Evolutionary conservation across 768 basidiomycete genomes (phyloP), one percentile per base, ranked within the genome.

Genomic region (Symmetrospora coprosmae): DNA sequence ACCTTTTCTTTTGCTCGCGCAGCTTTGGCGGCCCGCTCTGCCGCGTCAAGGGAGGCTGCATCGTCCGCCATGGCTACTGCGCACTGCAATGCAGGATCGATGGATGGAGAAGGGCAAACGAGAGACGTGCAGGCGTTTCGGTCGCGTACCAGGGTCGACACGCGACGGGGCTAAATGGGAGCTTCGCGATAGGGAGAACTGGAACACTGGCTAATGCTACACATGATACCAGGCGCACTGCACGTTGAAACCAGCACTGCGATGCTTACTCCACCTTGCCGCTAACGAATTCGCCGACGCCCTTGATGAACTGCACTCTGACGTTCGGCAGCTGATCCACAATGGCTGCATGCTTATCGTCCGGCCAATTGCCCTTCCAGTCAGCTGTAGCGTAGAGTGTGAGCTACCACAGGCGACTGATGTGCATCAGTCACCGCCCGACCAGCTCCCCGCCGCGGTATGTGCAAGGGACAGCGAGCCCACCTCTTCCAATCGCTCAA

Each of bases 1-100:
- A 50, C 49, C 49, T 31, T 21, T 35, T 50, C 49, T 50, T 50
- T 50, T 13, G 49, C 49, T 31, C 49, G 23, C 27, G 49, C 49
- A 21, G 49, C 49, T 25, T 50, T 50, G 13, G 49, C 49, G 23
- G 49, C 49, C 13, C 49, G 49, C 8, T 30, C 49, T 34, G 30
- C 30, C 38, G 49, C 49, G 19, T 50, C n/a, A n/a, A n/a, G n/a
- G n/a, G n/a, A n/a, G n/a, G n/a, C 49, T 7, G 49, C 30, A 50
- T 50, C 49, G 30, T 50, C 49, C 38, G 49, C 49, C 49, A 50
- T 50, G 6, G 5, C 38, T 21, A 21, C 49, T 27, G 47, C 33
- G 45, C 11, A 11, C 9, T 11, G 13, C n/a, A n/a, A 46, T 46
- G 45, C 45, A n/a, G 17, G 17, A 49, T 9, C 27, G 21, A 8